Conservation (phyloP, 805 yeast genomes). For the Ogataea zsoltii region DNA sequence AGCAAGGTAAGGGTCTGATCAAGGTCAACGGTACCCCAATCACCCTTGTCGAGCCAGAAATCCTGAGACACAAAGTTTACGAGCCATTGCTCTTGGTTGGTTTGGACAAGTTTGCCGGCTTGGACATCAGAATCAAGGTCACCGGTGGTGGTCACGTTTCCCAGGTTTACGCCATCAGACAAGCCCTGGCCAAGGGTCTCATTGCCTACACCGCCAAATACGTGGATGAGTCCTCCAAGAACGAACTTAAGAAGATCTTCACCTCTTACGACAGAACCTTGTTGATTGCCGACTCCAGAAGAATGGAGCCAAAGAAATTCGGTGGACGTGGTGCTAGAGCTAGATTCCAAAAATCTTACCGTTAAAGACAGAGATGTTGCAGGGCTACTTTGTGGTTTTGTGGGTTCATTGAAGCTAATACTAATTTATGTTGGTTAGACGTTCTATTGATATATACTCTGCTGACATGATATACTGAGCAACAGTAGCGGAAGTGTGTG, state of each 20-base stretch:
- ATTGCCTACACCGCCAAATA: constrained; percentile 99
- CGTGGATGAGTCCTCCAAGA: constrained; percentile 99
- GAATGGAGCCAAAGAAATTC: constrained; percentile 99
- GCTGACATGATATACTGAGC: not conserved
- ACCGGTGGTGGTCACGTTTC: constrained; percentile 99
- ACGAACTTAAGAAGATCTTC: constrained; percentile 98
- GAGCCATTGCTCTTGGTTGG: constrained; percentile 99
- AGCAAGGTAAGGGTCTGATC: constrained; percentile 99
- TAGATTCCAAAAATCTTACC: constrained; percentile 99
- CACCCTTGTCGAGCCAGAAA: constrained; percentile 98
- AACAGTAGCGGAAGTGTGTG: too few relatives aligned
- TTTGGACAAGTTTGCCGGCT: constrained; percentile 96
- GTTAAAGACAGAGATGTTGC: constrained; percentile 52
- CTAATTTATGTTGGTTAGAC: constrained; percentile 5
- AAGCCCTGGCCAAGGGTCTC: constrained; percentile 99
- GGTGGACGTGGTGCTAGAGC: constrained; percentile 99
- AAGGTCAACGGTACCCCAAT: constrained; percentile 99
- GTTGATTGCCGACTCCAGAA: constrained; percentile 99
- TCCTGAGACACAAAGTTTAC: constrained; percentile 98
- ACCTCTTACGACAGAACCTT: constrained; percentile 98
- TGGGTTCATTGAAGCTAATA: constrained; percentile 1
- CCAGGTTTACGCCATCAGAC: constrained; percentile 99
- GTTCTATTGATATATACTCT: too few relatives aligned
- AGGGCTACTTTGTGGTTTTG: too few relatives aligned
- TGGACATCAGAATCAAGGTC: constrained; percentile 98